These are phyloP conservation scores for Sarcocystis neurona DNA, from an alignment of 169 alveolate genomes.

Conservation along the genomic window DNA sequence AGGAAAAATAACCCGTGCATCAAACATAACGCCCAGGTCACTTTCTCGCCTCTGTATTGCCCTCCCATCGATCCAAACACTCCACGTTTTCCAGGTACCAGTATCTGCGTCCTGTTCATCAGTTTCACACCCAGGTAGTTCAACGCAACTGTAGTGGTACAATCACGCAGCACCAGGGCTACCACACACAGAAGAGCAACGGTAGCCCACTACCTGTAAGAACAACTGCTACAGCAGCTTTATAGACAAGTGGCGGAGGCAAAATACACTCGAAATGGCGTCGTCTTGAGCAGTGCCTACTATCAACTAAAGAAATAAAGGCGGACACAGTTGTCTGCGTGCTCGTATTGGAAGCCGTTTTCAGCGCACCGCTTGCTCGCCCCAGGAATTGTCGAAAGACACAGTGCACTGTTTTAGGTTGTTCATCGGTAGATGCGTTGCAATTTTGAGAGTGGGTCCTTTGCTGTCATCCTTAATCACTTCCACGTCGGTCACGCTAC, in stretches of 20 bases:
- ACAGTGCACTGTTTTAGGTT: conserved; percentile 41
- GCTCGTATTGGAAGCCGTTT: too few species aligned
- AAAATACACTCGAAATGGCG: too few species aligned
- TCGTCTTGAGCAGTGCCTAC: too few species aligned
- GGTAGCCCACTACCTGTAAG: too few species aligned
- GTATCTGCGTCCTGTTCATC: conserved; percentile 48
- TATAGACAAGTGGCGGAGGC: too few species aligned
- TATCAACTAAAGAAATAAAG: too few species aligned
- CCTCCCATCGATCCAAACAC: conserved; percentile 51
- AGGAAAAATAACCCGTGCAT: conserved; percentile 39
- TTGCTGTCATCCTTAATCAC: conserved; percentile 5
- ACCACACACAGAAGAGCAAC: too few species aligned
- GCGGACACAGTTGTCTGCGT: too few species aligned
- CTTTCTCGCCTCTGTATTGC: conserved; percentile 52
- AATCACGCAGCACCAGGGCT: too few species aligned
- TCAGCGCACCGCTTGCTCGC: conserved; percentile 20
- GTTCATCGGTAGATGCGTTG: conserved; percentile 57
- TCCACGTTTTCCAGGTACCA: conserved; percentile 42
- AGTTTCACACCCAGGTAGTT: too few species aligned
- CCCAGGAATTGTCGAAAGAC: conserved; percentile 49
- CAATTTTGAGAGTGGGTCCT: conserved; percentile 27
- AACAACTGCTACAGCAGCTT: too few species aligned
- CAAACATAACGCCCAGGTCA: conserved; percentile 40
- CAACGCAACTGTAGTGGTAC: too few species aligned
- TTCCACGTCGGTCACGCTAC: conserved; percentile 52